Evolutionary conservation across 352 stramenopile genomes (phyloP), one percentile per base, ranked within the genome.

Genomic region (Halophytophthora polymorphica): DNA sequence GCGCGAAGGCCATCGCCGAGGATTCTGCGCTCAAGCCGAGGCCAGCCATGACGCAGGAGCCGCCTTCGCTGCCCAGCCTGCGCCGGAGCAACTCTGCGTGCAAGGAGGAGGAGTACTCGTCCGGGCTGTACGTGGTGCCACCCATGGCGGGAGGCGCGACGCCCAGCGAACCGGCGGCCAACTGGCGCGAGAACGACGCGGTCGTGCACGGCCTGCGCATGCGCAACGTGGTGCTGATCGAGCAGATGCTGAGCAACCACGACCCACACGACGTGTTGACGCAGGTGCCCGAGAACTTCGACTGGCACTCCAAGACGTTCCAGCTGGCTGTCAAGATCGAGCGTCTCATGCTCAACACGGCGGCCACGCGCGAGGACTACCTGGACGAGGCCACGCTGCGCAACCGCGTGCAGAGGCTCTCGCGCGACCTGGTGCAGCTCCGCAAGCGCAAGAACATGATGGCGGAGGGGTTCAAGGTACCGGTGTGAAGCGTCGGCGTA

Each of bases 281-380:
- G 1, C 53, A 82, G 50, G 66, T 83, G 34, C 71, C 71, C 17
- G 73, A 82, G 48, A 83, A 83, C 63, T 67, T 64, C 15, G 54
- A 85, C 52, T 85, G 73, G 71, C 65, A 73, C 49, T 76, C 68
- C 44, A 85, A 85, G 66, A 82, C 71, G 18, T 80, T 82, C 51
- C 56, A 76, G 47, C 58, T 85, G 50, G 68, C 73, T 12, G 61
- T 83, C 53, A 85, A 85, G 62, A 77, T 83, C 54, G 71, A 85
- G 53, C 65, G 66, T 6, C 69, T 85, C 58, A 76, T 83, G 60
- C 79, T 85, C 54, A 72, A 62, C 28, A 62, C 71, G 3, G 70
- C 70, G 18, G 56, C 60, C 10, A 76, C 73, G 1, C 55, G 65
- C n/a, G 65, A 85, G 22, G 65, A 79, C 58, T 85, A 85, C 61